Evolutionary conservation across 129 eudicot genomes (phyloP).

Genomic region (Calendula officinalis): DNA sequence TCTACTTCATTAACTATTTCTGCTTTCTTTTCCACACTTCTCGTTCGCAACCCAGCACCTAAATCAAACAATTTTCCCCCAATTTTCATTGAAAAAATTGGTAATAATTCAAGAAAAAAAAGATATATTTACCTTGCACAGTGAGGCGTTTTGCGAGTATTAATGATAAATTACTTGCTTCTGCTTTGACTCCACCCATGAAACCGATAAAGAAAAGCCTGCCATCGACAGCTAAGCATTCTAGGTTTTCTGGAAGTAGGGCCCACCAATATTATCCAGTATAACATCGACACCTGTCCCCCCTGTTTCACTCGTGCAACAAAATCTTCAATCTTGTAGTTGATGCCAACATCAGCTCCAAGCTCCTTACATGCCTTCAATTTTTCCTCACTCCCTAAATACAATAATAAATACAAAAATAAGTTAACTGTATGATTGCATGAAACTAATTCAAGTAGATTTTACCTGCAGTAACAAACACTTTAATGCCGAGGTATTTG

Average conservation of each 20-base stretch:
- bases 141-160: conserved; percentile 80
- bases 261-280: conserved; percentile 76
- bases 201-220: conserved; percentile 94
- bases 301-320: conserved; percentile 88
- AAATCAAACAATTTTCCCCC: conserved; percentile 1
- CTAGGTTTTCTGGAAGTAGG: conserved; percentile 80
- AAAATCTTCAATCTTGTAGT: conserved; percentile 94
- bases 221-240: conserved; percentile 77
- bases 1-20: conserved; percentile 71
- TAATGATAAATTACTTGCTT: conserved; percentile 48
- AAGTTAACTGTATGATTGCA: neutral
- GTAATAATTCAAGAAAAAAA: conserved; percentile 11
- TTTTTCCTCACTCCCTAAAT: conserved; percentile 84
- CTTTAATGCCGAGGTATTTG: conserved; percentile 65
- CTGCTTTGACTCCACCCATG: conserved; percentile 72
- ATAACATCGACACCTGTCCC: conserved; percentile 97
- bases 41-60: conserved; percentile 63
- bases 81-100: neutral
- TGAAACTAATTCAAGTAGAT: neutral
- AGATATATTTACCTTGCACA: conserved; percentile 61
- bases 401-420: neutral
- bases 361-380: conserved; percentile 79
- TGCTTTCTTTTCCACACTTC: conserved; percentile 79
- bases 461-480: conserved; percentile 90
- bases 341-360: conserved; percentile 95